Evolutionary conservation across 1,284 basidiomycete genomes (phyloP).

Genomic region (Sanguinoderma infundibulare): DNA sequence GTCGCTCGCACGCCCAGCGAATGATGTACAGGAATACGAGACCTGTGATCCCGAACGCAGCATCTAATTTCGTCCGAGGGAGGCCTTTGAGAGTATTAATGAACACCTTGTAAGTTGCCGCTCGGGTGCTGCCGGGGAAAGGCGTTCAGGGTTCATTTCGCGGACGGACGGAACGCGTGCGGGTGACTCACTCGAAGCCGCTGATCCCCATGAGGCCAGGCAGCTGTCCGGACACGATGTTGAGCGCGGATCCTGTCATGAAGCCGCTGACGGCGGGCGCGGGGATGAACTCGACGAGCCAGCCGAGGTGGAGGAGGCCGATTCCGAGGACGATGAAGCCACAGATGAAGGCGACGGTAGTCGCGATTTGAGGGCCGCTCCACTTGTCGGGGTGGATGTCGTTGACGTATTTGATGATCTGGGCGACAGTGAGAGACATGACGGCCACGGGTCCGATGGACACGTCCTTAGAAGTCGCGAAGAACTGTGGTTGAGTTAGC

Average conservation of each 20-base stretch:
- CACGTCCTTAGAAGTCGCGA: constrained; percentile 95
- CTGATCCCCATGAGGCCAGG: constrained; percentile 85
- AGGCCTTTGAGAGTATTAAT: constrained; percentile 91
- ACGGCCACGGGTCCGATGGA: constrained; percentile 96
- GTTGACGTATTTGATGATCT: constrained; percentile 76
- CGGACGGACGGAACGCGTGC: not conserved
- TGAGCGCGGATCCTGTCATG: constrained; percentile 90
- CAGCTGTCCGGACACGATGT: constrained; percentile 82
- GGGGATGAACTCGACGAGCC: constrained; percentile 95
- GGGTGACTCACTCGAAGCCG: constrained; percentile 70
- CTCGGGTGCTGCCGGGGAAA: constrained; percentile 66
- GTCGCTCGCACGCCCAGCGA: constrained; percentile 63
- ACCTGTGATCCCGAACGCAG: constrained; percentile 86
- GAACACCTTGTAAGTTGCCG: constrained; percentile 82
- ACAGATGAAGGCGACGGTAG: constrained; percentile 83
- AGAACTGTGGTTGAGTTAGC: constrained; percentile 56
- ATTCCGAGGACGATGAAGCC: constrained; percentile 94
- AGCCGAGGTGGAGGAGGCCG: constrained; percentile 88
- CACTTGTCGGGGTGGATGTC: constrained; percentile 55
- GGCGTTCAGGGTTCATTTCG: not conserved
- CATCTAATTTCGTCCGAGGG: constrained; percentile 73
- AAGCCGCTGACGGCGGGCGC: constrained; percentile 92
- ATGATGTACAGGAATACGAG: constrained; percentile 77
- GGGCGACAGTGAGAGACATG: constrained; percentile 89
- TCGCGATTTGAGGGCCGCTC: constrained; percentile 78